Evolutionary conservation across 352 stramenopile species (phyloP), one percentile per base, ranked within the genome.

Genomic region (Pythium apleroticum): DNA sequence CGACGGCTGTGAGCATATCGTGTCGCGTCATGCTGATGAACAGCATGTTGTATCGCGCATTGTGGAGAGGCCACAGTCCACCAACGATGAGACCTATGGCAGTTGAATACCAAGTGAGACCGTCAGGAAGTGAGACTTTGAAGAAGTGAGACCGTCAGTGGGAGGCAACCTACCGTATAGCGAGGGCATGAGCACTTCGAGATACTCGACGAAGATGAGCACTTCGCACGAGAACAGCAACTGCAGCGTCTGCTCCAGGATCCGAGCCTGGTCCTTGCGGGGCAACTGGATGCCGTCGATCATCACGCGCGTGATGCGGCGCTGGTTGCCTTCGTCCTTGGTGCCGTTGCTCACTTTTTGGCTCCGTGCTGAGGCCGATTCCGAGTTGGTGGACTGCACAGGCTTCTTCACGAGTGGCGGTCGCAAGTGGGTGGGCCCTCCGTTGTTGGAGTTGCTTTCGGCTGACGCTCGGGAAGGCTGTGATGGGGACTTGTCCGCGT

Each of bases 1-100:
- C 25, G 17, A 69, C 33, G 1, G 55, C 24, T 9, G 54, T 8
- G 24, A 49, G 4, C 31, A 63, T 60, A 15, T 17, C 27, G 24
- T 35, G 24, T 17, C 15, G 48, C 5, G 59, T 54, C 59, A 65
- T 58, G 17, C 50, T 28, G 55, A 62, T 62, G 39, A 60, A 60
- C 12, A 60, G 53, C 12, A 71, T 46, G 48, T 72, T 78, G 46
- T 76, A 75, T 7, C 58, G 54, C 33, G 63, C 50, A 17, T 66
- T 78, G 20, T 71, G 72, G 4, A 80, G 56, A 25, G 59, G 48
- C 72, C 66, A 75, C 3, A 77, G 45, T 7, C 63, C 39, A 1
- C 31, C 52, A 22, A 78, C 25, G 12, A 73, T 30, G 3, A 74
- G n/a, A 48, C 63, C 64, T 71, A 41, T 5, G 28, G 4, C 27